A percentile compares a stretch with the other conserved stretches of the same genome.
Evolutionary conservation across 1,284 basidiomycete genomes (phyloP).

Genomic region (Pterula multifida): DNA sequence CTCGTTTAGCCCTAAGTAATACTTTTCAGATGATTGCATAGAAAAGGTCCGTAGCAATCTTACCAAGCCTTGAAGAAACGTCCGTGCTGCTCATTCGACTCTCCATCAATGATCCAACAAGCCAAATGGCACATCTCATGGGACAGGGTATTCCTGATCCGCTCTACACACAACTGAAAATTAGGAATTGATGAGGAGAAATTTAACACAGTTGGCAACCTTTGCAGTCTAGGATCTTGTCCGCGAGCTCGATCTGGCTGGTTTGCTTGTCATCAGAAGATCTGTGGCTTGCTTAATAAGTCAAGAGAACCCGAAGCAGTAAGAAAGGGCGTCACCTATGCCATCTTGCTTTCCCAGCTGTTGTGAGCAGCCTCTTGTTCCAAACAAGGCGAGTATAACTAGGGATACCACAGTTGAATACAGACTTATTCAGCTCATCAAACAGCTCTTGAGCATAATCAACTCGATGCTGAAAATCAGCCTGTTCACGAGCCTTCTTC

Average conservation of each 20-base stretch:
- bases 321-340: conserved; percentile 32
- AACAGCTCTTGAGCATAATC: conserved; percentile 62
- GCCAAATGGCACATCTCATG: conserved; percentile 88
- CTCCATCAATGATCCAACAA: conserved; percentile 64
- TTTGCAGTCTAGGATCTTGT: conserved; percentile 66
- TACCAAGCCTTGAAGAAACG: conserved; percentile 60
- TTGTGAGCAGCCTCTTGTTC: conserved; percentile 62
- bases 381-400: conserved; percentile 51
- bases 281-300: background rate
- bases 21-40: background rate
- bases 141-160: conserved; percentile 66
- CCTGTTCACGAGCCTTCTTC: conserved; percentile 33
- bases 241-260: conserved; percentile 60
- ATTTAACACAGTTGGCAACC: conserved; percentile 33
- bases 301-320: background rate
- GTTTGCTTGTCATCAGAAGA: conserved; percentile 40
- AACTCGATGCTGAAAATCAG: conserved; percentile 32
- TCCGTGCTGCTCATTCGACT: conserved; percentile 60
- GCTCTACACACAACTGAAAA: conserved; percentile 29
- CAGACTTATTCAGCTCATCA: conserved; percentile 64
- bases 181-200: background rate
- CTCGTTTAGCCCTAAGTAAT: conserved; percentile 41
- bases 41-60: conserved; percentile 10
- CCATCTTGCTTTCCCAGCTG: conserved; percentile 70
- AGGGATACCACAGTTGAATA: conserved; percentile 70